phyloP scores from a whole-genome alignment of 2,329 filamentous ascomycete species.

The Moelleriella libera region DNA sequence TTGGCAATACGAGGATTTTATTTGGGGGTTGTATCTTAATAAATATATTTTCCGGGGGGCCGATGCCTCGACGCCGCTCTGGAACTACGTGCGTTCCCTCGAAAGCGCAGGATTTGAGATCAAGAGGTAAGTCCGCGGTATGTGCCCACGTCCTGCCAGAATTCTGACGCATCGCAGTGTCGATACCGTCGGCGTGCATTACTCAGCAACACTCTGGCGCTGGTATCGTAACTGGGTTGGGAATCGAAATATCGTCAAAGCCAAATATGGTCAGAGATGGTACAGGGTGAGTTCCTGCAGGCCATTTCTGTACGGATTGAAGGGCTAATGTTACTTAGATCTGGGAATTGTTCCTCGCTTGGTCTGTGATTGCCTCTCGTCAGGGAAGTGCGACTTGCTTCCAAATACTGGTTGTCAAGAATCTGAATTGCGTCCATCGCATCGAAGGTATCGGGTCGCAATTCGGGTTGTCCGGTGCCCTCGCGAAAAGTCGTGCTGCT shows the following conservation, averaged over 20 bases:
- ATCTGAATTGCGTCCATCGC: slow-evolving; percentile 76
- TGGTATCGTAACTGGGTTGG: slow-evolving; percentile 97
- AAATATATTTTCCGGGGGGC: slow-evolving; percentile 95
- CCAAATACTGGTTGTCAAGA: slow-evolving; percentile 80
- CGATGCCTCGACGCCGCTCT: slow-evolving; percentile 80
- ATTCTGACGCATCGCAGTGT: slow-evolving; percentile 24
- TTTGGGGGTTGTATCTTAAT: slow-evolving; percentile 97
- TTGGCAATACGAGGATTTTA: slow-evolving; percentile 94
- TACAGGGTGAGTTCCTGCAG: slow-evolving; percentile 52
- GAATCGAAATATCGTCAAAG: slow-evolving; percentile 78
- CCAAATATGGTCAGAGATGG: slow-evolving; percentile 86
- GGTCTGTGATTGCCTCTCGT: slow-evolving; percentile 69
- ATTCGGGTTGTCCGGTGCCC: slow-evolving; percentile 52
- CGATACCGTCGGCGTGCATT: slow-evolving; percentile 87
- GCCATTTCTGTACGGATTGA: not conserved
- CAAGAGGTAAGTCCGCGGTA: slow-evolving; percentile 36
- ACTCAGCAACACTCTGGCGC: slow-evolving; percentile 85
- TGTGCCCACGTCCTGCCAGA: not conserved
- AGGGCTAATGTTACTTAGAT: slow-evolving; percentile 37
- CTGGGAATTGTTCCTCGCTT: slow-evolving; percentile 86
- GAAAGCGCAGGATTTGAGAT: slow-evolving; percentile 56
- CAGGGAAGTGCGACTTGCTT: slow-evolving; percentile 77
- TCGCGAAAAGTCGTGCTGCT: slow-evolving; percentile 16
- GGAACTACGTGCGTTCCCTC: slow-evolving; percentile 66
- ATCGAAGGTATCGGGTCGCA: slow-evolving; percentile 59